Conservation (phyloP, 2,329 filamentous ascomycete species). For the Penicillium sp. region DNA sequence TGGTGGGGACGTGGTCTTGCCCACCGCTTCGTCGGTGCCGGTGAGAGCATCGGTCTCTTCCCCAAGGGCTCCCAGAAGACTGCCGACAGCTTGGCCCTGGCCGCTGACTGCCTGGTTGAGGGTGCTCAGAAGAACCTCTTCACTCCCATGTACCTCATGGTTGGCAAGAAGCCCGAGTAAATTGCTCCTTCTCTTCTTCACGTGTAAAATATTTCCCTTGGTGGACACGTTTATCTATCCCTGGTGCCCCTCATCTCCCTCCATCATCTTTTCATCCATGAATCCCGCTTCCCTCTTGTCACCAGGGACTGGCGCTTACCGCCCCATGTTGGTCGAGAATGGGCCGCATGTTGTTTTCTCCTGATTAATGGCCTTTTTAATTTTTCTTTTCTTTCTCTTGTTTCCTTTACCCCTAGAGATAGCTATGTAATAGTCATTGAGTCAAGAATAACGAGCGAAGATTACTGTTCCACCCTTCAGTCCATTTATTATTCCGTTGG, state of each 20-base stretch:
- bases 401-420: constrained; percentile 22
- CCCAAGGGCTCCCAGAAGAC: constrained; percentile 89
- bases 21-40: constrained; percentile 73
- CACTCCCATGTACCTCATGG: constrained; percentile 98
- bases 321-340: constrained; percentile 8
- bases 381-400: constrained; percentile 11
- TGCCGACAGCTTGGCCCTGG: constrained; percentile 81
- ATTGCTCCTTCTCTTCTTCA: constrained; percentile 1
- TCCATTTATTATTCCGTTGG: neutral
- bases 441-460: constrained; percentile 30
- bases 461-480: constrained; percentile 10
- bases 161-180: constrained; percentile 76
- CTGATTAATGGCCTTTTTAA: constrained; percentile 16
- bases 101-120: constrained; percentile 81
- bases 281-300: constrained; percentile 9
- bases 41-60: constrained; percentile 75
- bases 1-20: constrained; percentile 74
- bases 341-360: constrained; percentile 2
- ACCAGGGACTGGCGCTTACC: constrained; percentile 7
- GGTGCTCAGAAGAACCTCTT: constrained; percentile 90
- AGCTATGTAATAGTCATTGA: constrained; percentile 32
- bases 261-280: constrained; percentile 7
- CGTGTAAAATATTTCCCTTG: constrained; percentile 11
- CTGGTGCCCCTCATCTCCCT: constrained; percentile 14
- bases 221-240: constrained; percentile 14